Percentiles rank a stretch among this genome's conserved stretches.
Conservation (phyloP, 176 grass and related monocot genomes). For the Oryza nivara region DNA sequence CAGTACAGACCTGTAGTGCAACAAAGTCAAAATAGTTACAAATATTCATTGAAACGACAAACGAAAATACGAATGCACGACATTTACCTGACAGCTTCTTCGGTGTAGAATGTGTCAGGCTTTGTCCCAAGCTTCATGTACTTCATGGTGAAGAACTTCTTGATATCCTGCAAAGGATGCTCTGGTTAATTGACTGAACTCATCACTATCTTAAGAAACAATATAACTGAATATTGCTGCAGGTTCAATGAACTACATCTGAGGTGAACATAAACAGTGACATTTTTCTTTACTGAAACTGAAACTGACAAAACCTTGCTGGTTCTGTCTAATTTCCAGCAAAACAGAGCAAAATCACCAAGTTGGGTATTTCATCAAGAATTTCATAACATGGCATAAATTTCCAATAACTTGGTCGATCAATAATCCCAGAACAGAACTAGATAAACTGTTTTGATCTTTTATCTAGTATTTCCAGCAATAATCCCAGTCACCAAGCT, state of each 20-base stretch:
- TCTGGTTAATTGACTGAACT: conserved; percentile 23
- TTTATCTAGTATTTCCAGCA: background rate
- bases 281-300: background rate
- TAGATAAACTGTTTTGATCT: background rate
- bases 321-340: background rate
- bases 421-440: conserved; percentile 1
- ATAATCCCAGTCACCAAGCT: background rate
- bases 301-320: background rate
- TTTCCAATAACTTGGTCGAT: background rate
- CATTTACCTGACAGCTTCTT: conserved; percentile 81
- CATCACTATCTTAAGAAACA: background rate
- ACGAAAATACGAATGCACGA: background rate
- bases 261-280: background rate
- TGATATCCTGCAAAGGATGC: conserved; percentile 14
- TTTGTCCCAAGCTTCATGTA: conserved; percentile 97
- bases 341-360: background rate
- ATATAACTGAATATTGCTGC: background rate
- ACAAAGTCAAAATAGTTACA: conserved; percentile 10
- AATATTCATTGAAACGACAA: background rate
- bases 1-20: conserved; percentile 69
- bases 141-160: conserved; percentile 68
- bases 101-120: conserved; percentile 91
- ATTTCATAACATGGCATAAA: background rate
- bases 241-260: background rate
- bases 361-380: background rate